Evolutionary conservation across 176 grass and related monocot genomes (phyloP).

Genomic region (Zoysia japonica): DNA sequence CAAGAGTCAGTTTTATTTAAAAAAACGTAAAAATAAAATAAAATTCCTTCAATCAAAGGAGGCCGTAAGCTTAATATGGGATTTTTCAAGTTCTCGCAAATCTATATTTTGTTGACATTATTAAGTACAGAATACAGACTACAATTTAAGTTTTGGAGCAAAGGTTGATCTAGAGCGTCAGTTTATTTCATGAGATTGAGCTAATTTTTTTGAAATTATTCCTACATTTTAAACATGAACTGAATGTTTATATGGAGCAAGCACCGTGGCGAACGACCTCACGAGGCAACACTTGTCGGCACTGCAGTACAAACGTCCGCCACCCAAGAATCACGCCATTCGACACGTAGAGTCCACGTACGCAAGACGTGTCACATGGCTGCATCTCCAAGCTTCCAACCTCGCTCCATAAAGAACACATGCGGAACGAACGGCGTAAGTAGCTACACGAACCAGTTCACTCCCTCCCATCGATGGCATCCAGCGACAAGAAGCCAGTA

Average conservation of each 20-base stretch:
- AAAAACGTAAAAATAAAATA: too few species aligned
- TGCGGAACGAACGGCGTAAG: background rate
- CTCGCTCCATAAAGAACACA: constrained; percentile 34
- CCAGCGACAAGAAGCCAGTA: constrained; percentile 56
- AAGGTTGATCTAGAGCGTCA: background rate
- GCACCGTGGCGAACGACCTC: background rate
- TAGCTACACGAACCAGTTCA: background rate
- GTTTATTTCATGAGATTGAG: background rate
- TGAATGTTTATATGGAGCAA: background rate
- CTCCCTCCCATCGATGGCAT: constrained; percentile 43
- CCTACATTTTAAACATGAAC: too few species aligned
- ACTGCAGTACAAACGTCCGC: background rate
- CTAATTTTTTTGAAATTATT: too few species aligned
- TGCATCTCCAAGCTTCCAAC: background rate
- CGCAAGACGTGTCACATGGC: constrained; percentile 14
- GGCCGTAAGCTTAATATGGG: background rate
- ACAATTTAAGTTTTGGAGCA: background rate
- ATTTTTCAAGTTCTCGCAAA: background rate
- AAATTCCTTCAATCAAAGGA: too few species aligned
- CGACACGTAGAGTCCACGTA: constrained; percentile 49
- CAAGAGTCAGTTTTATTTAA: too few species aligned
- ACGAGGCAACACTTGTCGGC: background rate
- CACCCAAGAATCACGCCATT: constrained; percentile 47
- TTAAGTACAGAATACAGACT: background rate
- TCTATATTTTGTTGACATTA: background rate